phyloP scores from a whole-genome alignment of 768 basidiomycete genomes.

The Lepiota subincarnata region DNA sequence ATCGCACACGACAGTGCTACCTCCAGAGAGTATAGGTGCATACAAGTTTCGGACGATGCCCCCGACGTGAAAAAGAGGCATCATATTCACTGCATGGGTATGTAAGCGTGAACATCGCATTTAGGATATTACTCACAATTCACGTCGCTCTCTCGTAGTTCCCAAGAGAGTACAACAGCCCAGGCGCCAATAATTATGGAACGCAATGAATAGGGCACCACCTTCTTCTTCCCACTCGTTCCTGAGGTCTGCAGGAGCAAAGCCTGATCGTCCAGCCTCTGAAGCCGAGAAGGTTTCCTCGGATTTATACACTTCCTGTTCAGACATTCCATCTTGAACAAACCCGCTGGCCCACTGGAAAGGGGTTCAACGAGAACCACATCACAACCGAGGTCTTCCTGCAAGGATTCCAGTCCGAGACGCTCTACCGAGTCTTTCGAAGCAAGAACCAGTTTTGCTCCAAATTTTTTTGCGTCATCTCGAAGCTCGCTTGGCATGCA shows the following conservation, averaged over 20 bases:
- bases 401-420: constrained; percentile 29
- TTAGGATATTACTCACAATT: constrained; percentile 32
- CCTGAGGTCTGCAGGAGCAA: constrained; percentile 57
- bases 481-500: constrained; percentile 40
- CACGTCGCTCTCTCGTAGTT: constrained; percentile 32
- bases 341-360: constrained; percentile 30
- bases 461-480: constrained; percentile 37
- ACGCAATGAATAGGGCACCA: constrained; percentile 40
- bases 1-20: constrained; percentile 49
- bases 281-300: constrained; percentile 25
- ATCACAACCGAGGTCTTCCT: constrained; percentile 34
- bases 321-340: constrained; percentile 36
- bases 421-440: constrained; percentile 36
- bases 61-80: constrained; percentile 60
- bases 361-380: constrained; percentile 33
- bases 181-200: constrained; percentile 41
- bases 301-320: constrained; percentile 14
- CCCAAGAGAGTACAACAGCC: constrained; percentile 41
- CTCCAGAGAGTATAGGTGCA: constrained; percentile 50
- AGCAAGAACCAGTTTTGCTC: constrained; percentile 37
- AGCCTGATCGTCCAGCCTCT: constrained; percentile 41
- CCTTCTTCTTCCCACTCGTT: constrained; percentile 53
- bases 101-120: constrained; percentile 2
- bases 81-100: constrained; percentile 35
- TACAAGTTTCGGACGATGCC: constrained; percentile 57